Conservation (phyloP, 2,329 filamentous ascomycete species). For the Scopulariopsis brevicaulis region DNA sequence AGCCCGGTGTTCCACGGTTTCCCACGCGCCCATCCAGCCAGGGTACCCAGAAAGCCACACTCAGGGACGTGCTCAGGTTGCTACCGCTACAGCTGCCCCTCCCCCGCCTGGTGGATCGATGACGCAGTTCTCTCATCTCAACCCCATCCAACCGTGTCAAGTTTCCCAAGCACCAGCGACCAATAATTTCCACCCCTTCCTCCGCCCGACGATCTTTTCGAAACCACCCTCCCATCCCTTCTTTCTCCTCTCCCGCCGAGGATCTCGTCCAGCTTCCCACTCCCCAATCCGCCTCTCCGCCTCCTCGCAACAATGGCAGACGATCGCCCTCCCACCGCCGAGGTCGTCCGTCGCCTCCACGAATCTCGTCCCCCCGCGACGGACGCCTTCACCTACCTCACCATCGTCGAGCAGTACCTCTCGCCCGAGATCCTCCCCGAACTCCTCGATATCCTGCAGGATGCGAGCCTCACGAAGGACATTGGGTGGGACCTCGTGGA, state of each 20-base stretch:
- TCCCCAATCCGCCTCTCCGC: neutral
- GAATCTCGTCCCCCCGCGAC: constrained; percentile 39
- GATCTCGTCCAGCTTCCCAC: neutral
- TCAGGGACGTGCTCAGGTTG: no score
- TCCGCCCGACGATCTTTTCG: neutral
- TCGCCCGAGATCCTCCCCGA: constrained; percentile 54
- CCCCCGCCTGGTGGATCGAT: neutral
- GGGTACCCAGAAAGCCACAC: no score
- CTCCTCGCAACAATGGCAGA: neutral
- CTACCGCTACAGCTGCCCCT: neutral
- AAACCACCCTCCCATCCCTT: neutral
- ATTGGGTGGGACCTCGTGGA: constrained; percentile 81
- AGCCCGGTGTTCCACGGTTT: no score
- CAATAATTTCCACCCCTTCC: neutral
- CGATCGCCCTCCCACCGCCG: constrained; percentile 14
- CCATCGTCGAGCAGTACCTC: constrained; percentile 64
- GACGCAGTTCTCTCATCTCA: neutral
- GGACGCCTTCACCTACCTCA: constrained; percentile 68
- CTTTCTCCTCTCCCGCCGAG: neutral
- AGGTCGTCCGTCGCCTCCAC: constrained; percentile 31
- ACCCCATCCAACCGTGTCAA: neutral
- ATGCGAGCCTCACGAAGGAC: constrained; percentile 56
- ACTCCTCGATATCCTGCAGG: constrained; percentile 57
- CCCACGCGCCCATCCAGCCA: no score
- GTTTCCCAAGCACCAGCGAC: neutral